Evolutionary conservation across 176 grass and related monocot species (phyloP).

Genomic region (Sorghum bicolor): DNA sequence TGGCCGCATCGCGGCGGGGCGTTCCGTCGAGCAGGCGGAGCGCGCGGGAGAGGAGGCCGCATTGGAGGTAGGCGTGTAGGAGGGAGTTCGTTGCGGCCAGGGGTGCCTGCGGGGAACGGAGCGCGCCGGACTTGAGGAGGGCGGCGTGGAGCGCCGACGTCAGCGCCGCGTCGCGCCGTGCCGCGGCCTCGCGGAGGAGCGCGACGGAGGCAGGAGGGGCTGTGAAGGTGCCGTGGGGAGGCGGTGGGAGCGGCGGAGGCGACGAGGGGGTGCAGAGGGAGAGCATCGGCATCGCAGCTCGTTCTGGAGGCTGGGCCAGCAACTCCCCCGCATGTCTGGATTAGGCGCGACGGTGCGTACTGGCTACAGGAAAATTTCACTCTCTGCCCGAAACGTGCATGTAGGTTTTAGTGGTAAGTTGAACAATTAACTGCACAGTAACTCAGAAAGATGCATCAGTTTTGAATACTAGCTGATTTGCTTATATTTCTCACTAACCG

Average conservation of each 20-base stretch:
- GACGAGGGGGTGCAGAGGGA: constrained; percentile 3
- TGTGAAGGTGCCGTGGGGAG: not conserved
- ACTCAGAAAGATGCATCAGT: not conserved
- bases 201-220: constrained; percentile 10
- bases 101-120: constrained; percentile 12
- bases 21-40: constrained; percentile 56
- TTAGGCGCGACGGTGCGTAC: not conserved
- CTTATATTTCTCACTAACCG: not conserved
- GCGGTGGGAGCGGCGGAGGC: not conserved
- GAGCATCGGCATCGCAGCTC: constrained; percentile 13
- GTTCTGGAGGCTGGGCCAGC: not conserved
- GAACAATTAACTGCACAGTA: not conserved
- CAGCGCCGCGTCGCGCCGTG: not conserved
- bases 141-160: constrained; percentile 36
- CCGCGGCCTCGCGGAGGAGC: constrained; percentile 40
- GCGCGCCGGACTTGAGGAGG: constrained; percentile 46
- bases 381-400: not conserved
- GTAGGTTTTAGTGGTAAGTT: not conserved
- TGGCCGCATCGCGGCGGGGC: constrained; percentile 59
- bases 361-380: not conserved
- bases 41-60: constrained; percentile 44
- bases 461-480: constrained; percentile 6
- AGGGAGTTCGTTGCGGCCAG: constrained; percentile 29
- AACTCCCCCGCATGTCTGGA: not conserved
- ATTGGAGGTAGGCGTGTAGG: constrained; percentile 44